Evolutionary conservation across 495 filamentous ascomycete species (phyloP), one percentile per base, ranked within the genome.

Genomic region (Paragyromitra xinjiangensis): DNA sequence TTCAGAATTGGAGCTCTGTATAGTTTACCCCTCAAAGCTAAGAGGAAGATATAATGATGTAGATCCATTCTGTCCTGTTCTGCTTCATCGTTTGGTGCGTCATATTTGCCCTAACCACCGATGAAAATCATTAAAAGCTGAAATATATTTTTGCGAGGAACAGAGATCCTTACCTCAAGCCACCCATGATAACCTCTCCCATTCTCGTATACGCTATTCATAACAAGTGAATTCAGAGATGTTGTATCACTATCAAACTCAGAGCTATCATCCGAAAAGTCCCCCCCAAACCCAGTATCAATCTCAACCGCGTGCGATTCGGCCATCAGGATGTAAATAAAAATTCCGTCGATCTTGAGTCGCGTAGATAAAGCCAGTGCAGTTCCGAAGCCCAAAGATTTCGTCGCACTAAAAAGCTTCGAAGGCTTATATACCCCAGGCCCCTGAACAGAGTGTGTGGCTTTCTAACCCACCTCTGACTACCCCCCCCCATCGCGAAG

Each of bases 31-130:
- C 85, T 84, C 9, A 89, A 81, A 11, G 86, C 76, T 40, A 87
- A 84, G 14, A 88, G 82, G 75, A 85, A 89, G 59, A 88, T 83
- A 73, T 90, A 86, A 71, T 90, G 87, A 72, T 84, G 82, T 16
- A 84, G 61, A 48, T 85, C 53, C 64, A 81, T 80, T 29, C 78
- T 71, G 37, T 79, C 61, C 26, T 80, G 78, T 14, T 80, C 78
- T 22, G 42, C 62, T 45, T 80, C 64, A 24, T 80, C 78, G 24
- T 74, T 74, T 3, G 78, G 78, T 51, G 79, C 50, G 48, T 72
- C 45, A 69, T 75, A 78, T 64, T 29, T 53, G 48, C 71, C 71
- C 71, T 78, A 45, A 45, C 12, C 39, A 69, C 37, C 37, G 48
- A 42, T 12, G 22, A 22, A 50, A 6, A 29, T 19, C 19, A 22